Evolutionary conservation across 306 rosid species (phyloP).

Genomic region (Begonia fuchsioides): DNA sequence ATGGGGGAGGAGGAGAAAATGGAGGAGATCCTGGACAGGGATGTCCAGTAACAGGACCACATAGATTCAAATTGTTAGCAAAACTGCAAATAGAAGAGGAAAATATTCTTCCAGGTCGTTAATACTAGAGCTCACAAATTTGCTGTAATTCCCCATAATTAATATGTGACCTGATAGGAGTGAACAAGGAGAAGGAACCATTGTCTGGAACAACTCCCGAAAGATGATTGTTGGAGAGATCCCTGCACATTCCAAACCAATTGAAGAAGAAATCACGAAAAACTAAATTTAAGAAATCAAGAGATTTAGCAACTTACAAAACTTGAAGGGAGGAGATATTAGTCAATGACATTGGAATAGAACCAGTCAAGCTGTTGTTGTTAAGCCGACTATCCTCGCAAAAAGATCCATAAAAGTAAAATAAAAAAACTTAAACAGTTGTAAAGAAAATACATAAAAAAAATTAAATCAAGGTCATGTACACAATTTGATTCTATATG

Average conservation of each 20-base stretch:
- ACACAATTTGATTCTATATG: too few species aligned
- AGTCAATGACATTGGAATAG: conserved; percentile 47
- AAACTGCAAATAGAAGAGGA: conserved; percentile 37
- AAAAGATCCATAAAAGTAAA: conserved; percentile 17
- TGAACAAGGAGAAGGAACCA: conserved; percentile 75
- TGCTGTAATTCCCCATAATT: background rate
- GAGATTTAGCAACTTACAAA: conserved; percentile 48
- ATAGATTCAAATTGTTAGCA: conserved; percentile 52
- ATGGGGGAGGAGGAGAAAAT: conserved; percentile 8
- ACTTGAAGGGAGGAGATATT: conserved; percentile 43
- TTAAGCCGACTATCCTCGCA: conserved; percentile 87
- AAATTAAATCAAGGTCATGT: too few species aligned
- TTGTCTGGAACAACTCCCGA: conserved; percentile 42
- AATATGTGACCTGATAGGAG: conserved; percentile 69
- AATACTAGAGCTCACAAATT: background rate
- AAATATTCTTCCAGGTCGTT: conserved; percentile 1
- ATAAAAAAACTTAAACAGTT: background rate
- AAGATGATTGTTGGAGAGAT: conserved; percentile 63
- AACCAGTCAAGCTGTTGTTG: conserved; percentile 57
- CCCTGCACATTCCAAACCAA: conserved; percentile 36
- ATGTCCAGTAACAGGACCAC: conserved; percentile 97
- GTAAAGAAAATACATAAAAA: too few species aligned
- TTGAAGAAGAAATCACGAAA: background rate
- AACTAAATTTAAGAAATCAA: conserved; percentile 3
- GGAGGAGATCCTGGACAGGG: conserved; percentile 99